These are phyloP conservation scores for Flammula alnicola DNA, from an alignment of 1,284 basidiomycete species.

Conservation along the genomic window DNA sequence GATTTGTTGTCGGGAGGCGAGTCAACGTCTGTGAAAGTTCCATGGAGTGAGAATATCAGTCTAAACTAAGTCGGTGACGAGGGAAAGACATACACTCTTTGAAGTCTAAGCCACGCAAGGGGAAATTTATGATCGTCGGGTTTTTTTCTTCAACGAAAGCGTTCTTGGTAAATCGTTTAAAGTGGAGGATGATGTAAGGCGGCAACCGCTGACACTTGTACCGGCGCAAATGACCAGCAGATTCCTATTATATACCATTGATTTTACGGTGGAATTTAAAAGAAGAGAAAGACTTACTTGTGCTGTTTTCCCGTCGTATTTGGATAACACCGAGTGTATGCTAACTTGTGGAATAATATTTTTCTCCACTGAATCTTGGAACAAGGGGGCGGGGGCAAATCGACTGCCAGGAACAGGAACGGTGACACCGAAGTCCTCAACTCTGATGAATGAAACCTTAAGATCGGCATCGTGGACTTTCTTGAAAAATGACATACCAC, in stretches of 20 bases:
- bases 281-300: constrained; percentile 54
- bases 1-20: constrained; percentile 59
- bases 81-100: constrained; percentile 71
- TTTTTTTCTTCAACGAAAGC: constrained; percentile 98
- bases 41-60: constrained; percentile 25
- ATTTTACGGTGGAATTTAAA: constrained; percentile 15
- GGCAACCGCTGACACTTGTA: constrained; percentile 91
- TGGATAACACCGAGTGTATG: constrained; percentile 89
- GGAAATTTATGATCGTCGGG: constrained; percentile 98
- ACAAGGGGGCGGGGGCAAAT: constrained; percentile 96
- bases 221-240: constrained; percentile 82
- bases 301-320: constrained; percentile 92
- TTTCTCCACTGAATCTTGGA: constrained; percentile 94
- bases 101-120: constrained; percentile 91
- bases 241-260: constrained; percentile 62
- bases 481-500: constrained; percentile 60
- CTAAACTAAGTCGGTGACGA: constrained; percentile 16
- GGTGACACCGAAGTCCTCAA: constrained; percentile 88
- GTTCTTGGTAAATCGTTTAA: constrained; percentile 98
- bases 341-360: constrained; percentile 99
- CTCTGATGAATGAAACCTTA: constrained; percentile 59
- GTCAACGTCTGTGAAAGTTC: constrained; percentile 70
- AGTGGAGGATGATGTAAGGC: constrained; percentile 92
- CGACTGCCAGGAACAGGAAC: constrained; percentile 94
- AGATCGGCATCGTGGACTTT: constrained; percentile 1